phyloP scores from a whole-genome alignment of 2,329 filamentous ascomycete species.

The Thelonectria olida region DNA sequence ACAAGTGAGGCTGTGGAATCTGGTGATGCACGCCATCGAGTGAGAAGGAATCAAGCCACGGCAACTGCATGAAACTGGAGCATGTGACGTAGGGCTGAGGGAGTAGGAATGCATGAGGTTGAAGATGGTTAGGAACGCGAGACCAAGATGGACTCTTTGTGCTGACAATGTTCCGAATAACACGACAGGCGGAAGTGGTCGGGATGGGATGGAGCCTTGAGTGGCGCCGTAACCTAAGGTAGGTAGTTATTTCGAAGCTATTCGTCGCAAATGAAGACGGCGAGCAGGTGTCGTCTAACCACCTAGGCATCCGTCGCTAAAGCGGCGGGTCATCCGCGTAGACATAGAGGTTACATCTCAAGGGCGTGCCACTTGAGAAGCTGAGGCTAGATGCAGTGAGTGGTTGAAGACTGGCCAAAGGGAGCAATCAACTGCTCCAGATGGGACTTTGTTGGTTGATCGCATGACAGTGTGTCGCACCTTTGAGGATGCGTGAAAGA shows the following conservation, averaged over 20 bases:
- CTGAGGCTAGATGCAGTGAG: not conserved
- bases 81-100: conserved; percentile 16
- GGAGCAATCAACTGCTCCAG: not conserved
- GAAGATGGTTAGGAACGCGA: not conserved
- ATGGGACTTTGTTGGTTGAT: conserved; percentile 7
- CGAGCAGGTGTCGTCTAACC: not conserved
- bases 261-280: no score
- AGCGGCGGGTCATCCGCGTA: not conserved
- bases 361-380: not conserved
- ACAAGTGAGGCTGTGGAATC: conserved; percentile 6
- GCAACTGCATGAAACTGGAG: not conserved
- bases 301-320: conserved; percentile 4
- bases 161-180: conserved; percentile 2
- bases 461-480: conserved; percentile 29
- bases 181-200: not conserved
- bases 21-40: conserved; percentile 1
- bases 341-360: not conserved
- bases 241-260: no score
- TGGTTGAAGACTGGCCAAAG: not conserved
- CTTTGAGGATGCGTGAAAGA: conserved; percentile 12
- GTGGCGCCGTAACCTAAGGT: no score
- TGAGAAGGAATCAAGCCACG: not conserved
- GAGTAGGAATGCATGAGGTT: not conserved
- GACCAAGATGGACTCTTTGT: not conserved
- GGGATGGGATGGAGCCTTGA: not conserved